A percentile compares a stretch with the other conserved stretches of the same genome.
Conservation (phyloP, 139 green algal species). For the Chlorella sp. region DNA sequence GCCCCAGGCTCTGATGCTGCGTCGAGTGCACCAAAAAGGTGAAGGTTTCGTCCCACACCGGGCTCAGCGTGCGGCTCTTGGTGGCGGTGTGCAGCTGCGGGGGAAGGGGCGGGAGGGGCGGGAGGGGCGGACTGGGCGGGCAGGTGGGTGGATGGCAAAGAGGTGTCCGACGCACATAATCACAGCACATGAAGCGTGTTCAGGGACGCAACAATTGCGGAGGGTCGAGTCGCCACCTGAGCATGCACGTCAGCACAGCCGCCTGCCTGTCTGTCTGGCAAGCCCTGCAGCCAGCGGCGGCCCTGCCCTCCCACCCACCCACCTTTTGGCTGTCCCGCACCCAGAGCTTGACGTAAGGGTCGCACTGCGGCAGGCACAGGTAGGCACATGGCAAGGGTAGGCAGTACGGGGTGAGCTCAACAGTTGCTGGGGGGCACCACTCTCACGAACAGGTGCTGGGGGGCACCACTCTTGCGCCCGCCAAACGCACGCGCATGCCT, state of each 20-base stretch:
- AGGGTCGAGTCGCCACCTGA: too few relatives aligned
- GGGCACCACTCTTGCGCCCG: too few relatives aligned
- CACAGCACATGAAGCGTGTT: background rate
- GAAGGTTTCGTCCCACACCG: constrained; percentile 44
- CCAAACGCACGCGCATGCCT: background rate
- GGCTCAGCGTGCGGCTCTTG: constrained; percentile 27
- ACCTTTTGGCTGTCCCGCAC: constrained; percentile 10
- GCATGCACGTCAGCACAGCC: background rate
- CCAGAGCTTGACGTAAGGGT: constrained; percentile 33
- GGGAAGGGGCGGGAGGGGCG: background rate
- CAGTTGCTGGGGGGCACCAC: too few relatives aligned
- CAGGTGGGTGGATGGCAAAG: background rate
- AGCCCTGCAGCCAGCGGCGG: background rate
- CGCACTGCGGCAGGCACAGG: background rate
- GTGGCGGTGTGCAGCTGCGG: constrained; percentile 28
- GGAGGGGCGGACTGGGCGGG: background rate
- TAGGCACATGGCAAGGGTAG: background rate
- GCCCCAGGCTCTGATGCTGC: constrained; percentile 17
- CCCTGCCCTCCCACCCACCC: background rate
- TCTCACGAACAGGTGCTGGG: background rate
- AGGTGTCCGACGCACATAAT: too few relatives aligned
- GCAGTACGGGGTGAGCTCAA: too few relatives aligned
- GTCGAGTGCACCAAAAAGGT: constrained; percentile 43
- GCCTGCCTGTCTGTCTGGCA: too few relatives aligned
- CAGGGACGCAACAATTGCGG: background rate